These are phyloP conservation scores for Leishmania arabica DNA, from an alignment of 208 protist genomes.

Conservation along the genomic window DNA sequence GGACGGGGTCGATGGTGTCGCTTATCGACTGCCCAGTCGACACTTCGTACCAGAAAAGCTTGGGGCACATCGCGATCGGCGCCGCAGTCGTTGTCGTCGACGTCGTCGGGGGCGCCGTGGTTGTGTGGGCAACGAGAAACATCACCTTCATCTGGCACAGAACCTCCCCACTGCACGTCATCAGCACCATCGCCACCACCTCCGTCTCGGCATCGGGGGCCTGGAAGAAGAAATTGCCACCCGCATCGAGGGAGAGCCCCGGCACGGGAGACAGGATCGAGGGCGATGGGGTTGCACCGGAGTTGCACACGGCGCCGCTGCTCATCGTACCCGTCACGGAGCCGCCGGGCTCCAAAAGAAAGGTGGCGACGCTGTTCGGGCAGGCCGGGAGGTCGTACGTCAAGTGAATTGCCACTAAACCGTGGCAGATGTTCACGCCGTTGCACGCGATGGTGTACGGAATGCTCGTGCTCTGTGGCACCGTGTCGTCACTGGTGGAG, in stretches of 20 bases:
- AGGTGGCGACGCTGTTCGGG: constrained; percentile 21
- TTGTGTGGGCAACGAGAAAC: constrained; percentile 41
- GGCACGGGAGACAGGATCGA: constrained; percentile 21
- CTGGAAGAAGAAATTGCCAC: constrained; percentile 46
- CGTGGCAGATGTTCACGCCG: constrained; percentile 38
- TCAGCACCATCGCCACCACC: constrained; percentile 34
- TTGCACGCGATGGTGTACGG: constrained; percentile 45
- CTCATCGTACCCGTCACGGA: constrained; percentile 26
- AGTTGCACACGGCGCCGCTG: constrained; percentile 31
- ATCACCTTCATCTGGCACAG: constrained; percentile 48
- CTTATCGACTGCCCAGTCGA: constrained; percentile 47
- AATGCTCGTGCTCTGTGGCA: constrained; percentile 27
- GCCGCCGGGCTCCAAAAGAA: constrained; percentile 24
- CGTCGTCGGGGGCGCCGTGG: constrained; percentile 25
- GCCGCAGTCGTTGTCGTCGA: constrained; percentile 21
- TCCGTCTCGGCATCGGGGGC: constrained; percentile 48
- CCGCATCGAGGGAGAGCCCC: constrained; percentile 17
- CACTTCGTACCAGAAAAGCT: constrained; percentile 51
- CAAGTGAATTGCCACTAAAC: constrained; percentile 32
- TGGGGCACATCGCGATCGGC: constrained; percentile 30
- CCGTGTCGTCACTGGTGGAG: constrained; percentile 16
- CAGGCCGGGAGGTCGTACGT: constrained; percentile 28
- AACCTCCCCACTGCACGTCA: constrained; percentile 47
- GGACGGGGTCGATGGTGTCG: constrained; percentile 39
- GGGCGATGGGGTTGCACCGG: constrained; percentile 36